Base-by-base conservation (phyloP, 192 early-diverging fungal genomes). In the Podila minutissima region DNA sequence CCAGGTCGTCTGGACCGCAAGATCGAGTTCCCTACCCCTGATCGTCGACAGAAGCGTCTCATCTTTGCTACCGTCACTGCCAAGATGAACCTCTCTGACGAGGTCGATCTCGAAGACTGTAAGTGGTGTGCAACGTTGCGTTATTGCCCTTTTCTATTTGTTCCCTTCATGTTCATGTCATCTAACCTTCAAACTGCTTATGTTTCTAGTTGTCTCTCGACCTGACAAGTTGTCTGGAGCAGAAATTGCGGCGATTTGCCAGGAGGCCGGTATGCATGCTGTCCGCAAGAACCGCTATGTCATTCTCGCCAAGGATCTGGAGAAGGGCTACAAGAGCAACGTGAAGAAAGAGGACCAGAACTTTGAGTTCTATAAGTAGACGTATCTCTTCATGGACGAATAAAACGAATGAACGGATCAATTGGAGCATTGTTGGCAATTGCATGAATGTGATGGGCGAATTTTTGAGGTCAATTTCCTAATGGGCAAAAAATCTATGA, bases 11-110 rank as follows among this genome's bases (percentile, higher is more conserved):
- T 99, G 72, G 98, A 99, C 75, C 90, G 98, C 70, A 99, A 99
- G 83, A 98, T 99, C 74, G 98, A 99, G 86, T 99, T 99, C 88
- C 98, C 98, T 59, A 94, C 93, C 38, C 98, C 98, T 13, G 98
- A 99, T 85, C 90, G 96, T 63, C 94, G 96, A 64, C 97, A 97
- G 75, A 99, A 99, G 88, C 94, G 98, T 24, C 87, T 97, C 69
- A 97, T 99, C 64, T 98, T 99, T 87, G 89, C 92, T 68, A 97
- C 97, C n/a, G 90, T 97, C 62, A 99, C 96, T 19, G 81, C 91
- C 60, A 95, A 95, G 85, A 99, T 99, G 98, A 99, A 97, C 64
- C 86, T 99, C 8, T 93, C 94, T 1, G 98, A 99, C 64, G 98
- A 98, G 82, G 98, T 99, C 32, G 97, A 99, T 84, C 83, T 99